Base-by-base conservation (phyloP, 2,329 filamentous ascomycete genomes). In the Penicillium capsulatum region DNA sequence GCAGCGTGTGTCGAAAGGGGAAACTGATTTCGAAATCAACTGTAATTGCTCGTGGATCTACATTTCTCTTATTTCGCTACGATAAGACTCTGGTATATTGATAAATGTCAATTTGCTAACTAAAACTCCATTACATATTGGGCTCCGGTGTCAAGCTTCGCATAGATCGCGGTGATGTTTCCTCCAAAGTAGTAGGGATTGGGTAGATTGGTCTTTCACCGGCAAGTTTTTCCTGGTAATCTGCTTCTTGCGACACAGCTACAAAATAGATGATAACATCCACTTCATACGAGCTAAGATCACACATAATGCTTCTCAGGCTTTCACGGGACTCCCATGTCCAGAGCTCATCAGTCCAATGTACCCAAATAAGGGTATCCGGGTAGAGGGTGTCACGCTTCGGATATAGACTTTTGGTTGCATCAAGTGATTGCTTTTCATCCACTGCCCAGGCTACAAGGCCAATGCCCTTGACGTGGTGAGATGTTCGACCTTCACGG, bases 191-290 rank as follows among this genome's bases (percentile, higher is more conserved):
- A 28, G 26, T 28, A 31, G 29, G 29, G 16, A 31, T 11, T 31
- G 19, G 35, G 29, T 26, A 41, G 13, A 20, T 48, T 22, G 36
- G 45, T 36, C 34, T 42, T 30, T 51, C 47, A 24, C 41, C 38
- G 6, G 34, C 38, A 24, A 45, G 22, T 9, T 38, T 31, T 28
- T 45, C 34, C 7, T 27, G 11, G 20, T 45, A 45, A 14, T 36
- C 24, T 10, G 26, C 34, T 31, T 45, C 42, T 33, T 45, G 27
- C n/a, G 28, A 31, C n/a, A 31, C 41, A 26, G 38, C 42, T 17
- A 41, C 32, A 7, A 31, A 33, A 31, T 42, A 45, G 11, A 45
- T 17, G 13, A 45, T 24, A 19, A 45, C 14, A 31, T 42, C 38
- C 5, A 41, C 20, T 16, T 45, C 27, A 11, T 42, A 32, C 16